phyloP scores from a whole-genome alignment of 176 grass and related monocot genomes.

The Coix lacrymajobi region DNA sequence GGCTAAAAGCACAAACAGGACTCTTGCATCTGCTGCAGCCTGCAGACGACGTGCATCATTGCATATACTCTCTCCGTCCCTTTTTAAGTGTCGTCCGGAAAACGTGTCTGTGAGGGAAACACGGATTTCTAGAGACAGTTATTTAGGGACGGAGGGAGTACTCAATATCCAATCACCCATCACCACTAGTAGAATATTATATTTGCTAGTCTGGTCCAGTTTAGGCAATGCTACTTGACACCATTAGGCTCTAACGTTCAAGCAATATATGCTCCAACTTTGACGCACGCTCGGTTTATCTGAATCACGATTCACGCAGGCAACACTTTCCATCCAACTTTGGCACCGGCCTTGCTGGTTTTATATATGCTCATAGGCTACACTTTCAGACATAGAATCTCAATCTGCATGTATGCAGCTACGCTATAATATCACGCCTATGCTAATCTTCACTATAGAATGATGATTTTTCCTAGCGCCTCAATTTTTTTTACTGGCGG shows the following conservation, averaged over 20 bases:
- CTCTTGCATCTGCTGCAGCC: background rate
- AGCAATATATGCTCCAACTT: conserved; percentile 7
- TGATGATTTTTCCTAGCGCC: no score
- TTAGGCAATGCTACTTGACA: conserved; percentile 18
- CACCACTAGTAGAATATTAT: conserved; percentile 14
- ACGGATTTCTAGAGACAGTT: no score
- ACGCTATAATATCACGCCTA: background rate
- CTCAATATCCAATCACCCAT: background rate
- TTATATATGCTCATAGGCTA: conserved; percentile 14
- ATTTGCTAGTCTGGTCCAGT: conserved; percentile 43
- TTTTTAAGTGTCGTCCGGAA: no score
- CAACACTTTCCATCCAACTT: conserved; percentile 11
- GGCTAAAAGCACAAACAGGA: background rate
- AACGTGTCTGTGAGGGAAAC: no score
- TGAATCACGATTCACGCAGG: background rate
- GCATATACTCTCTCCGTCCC: no score
- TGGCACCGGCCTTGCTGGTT: background rate
- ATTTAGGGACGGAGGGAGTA: no score
- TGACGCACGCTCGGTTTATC: conserved; percentile 34
- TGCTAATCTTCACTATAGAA: no score
- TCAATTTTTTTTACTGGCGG: no score
- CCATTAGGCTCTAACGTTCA: background rate
- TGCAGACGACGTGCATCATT: background rate
- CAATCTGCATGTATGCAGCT: background rate
- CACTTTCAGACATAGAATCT: conserved; percentile 19